Evolutionary conservation across 495 filamentous ascomycete genomes (phyloP), one percentile per base, ranked within the genome.

Genomic region (Entonaema liquescens): DNA sequence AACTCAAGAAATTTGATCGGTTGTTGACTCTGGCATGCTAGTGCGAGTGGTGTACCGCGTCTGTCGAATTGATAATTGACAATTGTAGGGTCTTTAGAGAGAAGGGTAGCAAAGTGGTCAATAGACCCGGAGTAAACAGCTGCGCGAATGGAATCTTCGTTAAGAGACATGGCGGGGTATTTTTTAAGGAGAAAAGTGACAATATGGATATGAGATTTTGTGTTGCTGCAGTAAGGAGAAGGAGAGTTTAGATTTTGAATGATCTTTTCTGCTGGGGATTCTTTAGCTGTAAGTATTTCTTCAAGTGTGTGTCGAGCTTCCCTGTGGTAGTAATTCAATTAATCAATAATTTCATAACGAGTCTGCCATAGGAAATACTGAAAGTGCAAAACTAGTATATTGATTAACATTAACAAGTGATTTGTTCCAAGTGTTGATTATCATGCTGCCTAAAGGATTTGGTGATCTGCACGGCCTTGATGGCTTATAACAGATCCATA

Each of bases 71-170:
- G 42, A 23, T 47, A 47, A 47, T 47, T 47, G 19, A 47, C 23
- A 5, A 47, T 23, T 23, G 17, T 23, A 23, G 42, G 19, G 42
- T 47, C 42, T 47, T 47, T 23, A 12, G 42, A 47, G 42, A 47
- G 42, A 47, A 47, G 42, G 17, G 42, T 23, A 47, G 17, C 17
- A 9, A 47, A 47, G 19, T 8, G 42, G 17, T 47, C 19, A 9
- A 47, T 47, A 47, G 42, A 47, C 42, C 42, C 42, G 21, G 42
- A 47, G 42, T 47, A 47, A 7, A 47, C 42, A 23, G 42, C 42
- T 13, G 42, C 19, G 19, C 19, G 42, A n/a, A 47, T 47, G 19
- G 17, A 21, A 21, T 47, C 42, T 47, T 47, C 42, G 19, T 47
- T 12, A 9, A 47, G 7, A 47, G 42, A 47, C 42, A 47, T 47